Evolutionary conservation across 495 filamentous ascomycete genomes (phyloP).

Genomic region (Hypoxylon lienhwacheense): DNA sequence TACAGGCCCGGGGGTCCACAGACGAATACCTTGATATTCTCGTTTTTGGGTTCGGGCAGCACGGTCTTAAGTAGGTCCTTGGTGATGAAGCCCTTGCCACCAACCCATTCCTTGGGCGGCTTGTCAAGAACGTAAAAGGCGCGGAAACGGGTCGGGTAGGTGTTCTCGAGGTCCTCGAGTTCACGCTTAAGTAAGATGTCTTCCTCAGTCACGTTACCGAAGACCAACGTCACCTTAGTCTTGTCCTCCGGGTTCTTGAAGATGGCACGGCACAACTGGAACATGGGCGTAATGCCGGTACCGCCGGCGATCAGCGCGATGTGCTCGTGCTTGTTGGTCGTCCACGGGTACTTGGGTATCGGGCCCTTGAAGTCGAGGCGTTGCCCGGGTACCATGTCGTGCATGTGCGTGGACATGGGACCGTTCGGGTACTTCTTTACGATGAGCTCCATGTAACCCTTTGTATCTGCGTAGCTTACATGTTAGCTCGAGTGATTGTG

Average conservation of each 20-base stretch:
- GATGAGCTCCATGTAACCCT: constrained; percentile 83
- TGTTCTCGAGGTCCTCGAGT: constrained; percentile 81
- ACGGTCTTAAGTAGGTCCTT: constrained; percentile 93
- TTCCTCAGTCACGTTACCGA: constrained; percentile 81
- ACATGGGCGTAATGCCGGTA: constrained; percentile 91
- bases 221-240: constrained; percentile 94
- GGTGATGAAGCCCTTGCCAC: constrained; percentile 73
- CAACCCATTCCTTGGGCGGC: constrained; percentile 77
- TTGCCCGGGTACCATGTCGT: constrained; percentile 78
- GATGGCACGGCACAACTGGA: constrained; percentile 82
- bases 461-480: constrained; percentile 49
- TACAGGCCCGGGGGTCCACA: constrained; percentile 92
- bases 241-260: constrained; percentile 95
- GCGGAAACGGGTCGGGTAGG: constrained; percentile 87
- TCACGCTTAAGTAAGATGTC: constrained; percentile 89
- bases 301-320: constrained; percentile 92
- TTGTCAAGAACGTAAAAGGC: constrained; percentile 89
- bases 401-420: constrained; percentile 86
- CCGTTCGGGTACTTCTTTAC: constrained; percentile 90
- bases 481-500: constrained; percentile 15
- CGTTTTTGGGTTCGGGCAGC: constrained; percentile 81
- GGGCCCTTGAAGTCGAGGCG: constrained; percentile 89
- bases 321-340: constrained; percentile 91
- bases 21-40: constrained; percentile 89
- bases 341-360: constrained; percentile 90